phyloP scores from a whole-genome alignment of 202 grass and related monocot species.

The Schoenoplectus tabernaemontani region DNA sequence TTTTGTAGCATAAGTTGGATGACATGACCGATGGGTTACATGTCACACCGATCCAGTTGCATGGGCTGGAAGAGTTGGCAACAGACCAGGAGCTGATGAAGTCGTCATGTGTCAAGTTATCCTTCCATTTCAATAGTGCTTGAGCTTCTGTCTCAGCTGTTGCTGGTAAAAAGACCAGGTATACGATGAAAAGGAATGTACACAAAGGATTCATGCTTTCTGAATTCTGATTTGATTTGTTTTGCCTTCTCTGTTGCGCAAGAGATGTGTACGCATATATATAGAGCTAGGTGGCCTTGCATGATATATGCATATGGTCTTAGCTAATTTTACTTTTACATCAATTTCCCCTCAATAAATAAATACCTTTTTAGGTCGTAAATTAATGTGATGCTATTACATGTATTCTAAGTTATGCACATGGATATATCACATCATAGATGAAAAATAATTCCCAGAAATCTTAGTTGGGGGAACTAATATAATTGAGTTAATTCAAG shows the following conservation, averaged over 20 bases:
- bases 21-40: slow-evolving; percentile 37
- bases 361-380: no score
- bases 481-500: no score
- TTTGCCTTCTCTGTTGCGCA: not conserved
- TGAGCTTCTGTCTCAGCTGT: slow-evolving; percentile 22
- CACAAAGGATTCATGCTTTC: not conserved
- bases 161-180: not conserved
- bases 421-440: no score
- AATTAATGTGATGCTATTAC: no score
- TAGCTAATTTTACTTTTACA: no score
- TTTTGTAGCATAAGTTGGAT: slow-evolving; percentile 21
- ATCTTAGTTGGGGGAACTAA: no score
- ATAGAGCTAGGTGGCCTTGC: not conserved
- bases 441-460: no score
- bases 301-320: not conserved
- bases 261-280: not conserved
- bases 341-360: no score
- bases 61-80: slow-evolving; percentile 1
- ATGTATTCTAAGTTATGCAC: no score
- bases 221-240: not conserved
- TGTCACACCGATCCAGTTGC: slow-evolving; percentile 37
- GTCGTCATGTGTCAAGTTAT: slow-evolving; percentile 22
- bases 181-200: not conserved
- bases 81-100: slow-evolving; percentile 39
- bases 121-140: slow-evolving; percentile 58